These are phyloP conservation scores for Citrus maxima DNA, from an alignment of 345 rosid genomes.

Conservation along the genomic window DNA sequence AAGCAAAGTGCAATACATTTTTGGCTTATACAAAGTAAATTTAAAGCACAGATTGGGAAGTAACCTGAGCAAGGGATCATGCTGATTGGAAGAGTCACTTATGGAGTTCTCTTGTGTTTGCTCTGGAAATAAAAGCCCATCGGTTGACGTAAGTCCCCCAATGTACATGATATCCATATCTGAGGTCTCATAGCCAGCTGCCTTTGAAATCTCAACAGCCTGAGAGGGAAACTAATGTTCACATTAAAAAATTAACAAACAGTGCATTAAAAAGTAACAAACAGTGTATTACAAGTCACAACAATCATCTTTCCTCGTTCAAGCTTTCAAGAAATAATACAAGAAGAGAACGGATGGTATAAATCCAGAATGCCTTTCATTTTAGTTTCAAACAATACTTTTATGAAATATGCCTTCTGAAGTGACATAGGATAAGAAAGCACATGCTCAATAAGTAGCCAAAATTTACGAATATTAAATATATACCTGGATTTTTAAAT, in stretches of 20 bases:
- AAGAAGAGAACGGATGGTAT: not conserved
- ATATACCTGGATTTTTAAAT: not conserved
- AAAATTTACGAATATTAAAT: not conserved
- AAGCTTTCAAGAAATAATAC: not conserved
- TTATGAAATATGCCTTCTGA: not conserved
- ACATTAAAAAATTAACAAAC: not conserved
- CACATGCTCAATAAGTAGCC: not conserved
- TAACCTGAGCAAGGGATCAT: conserved; percentile 51
- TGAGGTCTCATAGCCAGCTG: conserved; percentile 63
- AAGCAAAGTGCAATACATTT: not conserved
- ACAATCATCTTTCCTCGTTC: conserved; percentile 1
- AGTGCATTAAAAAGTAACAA: not conserved
- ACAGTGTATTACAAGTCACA: not conserved
- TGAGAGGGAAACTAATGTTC: conserved; percentile 25
- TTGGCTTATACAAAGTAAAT: not conserved
- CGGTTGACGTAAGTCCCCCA: conserved; percentile 66
- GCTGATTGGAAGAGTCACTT: conserved; percentile 32
- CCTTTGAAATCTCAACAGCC: conserved; percentile 75
- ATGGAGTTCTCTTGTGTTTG: conserved; percentile 23
- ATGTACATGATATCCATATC: conserved; percentile 77
- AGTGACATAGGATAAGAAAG: not conserved
- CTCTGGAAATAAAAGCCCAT: conserved; percentile 61
- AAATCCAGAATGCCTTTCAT: not conserved
- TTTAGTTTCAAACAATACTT: not conserved
- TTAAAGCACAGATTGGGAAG: conserved; percentile 7